Conservation (phyloP, 2,329 filamentous ascomycete genomes). For the Gaeumannomyces sp. region DNA sequence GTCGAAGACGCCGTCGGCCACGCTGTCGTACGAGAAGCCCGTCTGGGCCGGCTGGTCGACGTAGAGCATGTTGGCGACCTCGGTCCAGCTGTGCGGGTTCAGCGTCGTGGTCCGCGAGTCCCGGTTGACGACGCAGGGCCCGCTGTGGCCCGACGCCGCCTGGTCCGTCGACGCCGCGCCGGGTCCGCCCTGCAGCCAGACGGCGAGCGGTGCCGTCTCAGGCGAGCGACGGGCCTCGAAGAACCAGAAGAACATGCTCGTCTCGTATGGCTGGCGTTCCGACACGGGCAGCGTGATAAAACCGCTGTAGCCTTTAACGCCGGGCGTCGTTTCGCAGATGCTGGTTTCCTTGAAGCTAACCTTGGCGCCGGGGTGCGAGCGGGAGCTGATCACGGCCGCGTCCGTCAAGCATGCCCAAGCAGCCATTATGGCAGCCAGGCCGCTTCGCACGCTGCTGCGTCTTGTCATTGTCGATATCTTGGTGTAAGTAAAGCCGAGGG, state of each 20-base stretch:
- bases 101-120: slow-evolving; percentile 29
- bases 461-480: too few species aligned
- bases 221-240: slow-evolving; percentile 43
- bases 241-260: slow-evolving; percentile 62
- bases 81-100: slow-evolving; percentile 56
- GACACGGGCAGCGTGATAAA: slow-evolving; percentile 50
- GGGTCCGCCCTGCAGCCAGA: slow-evolving; percentile 36
- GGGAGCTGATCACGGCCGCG: slow-evolving; percentile 1
- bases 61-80: slow-evolving; percentile 54
- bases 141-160: slow-evolving; percentile 50
- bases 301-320: slow-evolving; percentile 50
- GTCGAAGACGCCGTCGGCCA: slow-evolving; percentile 8
- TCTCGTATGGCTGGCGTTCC: not conserved
- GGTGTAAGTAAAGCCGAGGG: too few species aligned
- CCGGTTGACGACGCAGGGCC: slow-evolving; percentile 53
- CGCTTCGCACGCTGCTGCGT: too few species aligned
- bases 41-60: slow-evolving; percentile 55
- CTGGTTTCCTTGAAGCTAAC: slow-evolving; percentile 7
- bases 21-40: slow-evolving; percentile 42
- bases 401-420: not conserved
- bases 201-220: slow-evolving; percentile 24
- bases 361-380: not conserved
- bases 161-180: slow-evolving; percentile 38
- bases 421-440: not conserved
- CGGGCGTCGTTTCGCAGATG: slow-evolving; percentile 51